phyloP scores from a whole-genome alignment of 306 rosid genomes.

The Cucurbita ficifolia region DNA sequence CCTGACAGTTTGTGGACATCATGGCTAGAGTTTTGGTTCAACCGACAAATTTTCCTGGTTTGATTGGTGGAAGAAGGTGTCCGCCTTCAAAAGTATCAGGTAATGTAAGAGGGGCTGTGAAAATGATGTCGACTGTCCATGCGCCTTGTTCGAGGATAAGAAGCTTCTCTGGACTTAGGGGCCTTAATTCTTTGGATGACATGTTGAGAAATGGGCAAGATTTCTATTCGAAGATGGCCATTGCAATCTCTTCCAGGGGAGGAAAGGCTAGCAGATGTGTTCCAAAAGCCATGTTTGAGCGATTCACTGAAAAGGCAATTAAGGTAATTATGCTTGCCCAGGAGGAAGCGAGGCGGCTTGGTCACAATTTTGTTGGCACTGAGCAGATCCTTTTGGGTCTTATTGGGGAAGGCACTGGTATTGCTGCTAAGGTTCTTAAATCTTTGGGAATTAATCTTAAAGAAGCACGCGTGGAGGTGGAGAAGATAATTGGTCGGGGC shows the following conservation, averaged over 20 bases:
- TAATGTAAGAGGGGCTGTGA: slow-evolving; percentile 28
- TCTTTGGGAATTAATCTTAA: slow-evolving; percentile 95
- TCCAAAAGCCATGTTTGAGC: slow-evolving; percentile 94
- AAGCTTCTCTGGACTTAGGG: slow-evolving; percentile 59
- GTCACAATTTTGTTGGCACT: slow-evolving; percentile 96
- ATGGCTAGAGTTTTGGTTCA: slow-evolving; percentile 85
- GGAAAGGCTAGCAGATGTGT: slow-evolving; percentile 49
- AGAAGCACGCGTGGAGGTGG: slow-evolving; percentile 97
- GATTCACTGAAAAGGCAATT: slow-evolving; percentile 92
- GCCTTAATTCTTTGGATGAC: slow-evolving; percentile 46
- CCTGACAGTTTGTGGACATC: background rate
- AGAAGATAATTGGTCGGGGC: slow-evolving; percentile 97
- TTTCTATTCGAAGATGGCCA: slow-evolving; percentile 41
- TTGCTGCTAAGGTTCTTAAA: slow-evolving; percentile 91
- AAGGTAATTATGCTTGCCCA: slow-evolving; percentile 96
- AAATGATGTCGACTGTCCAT: slow-evolving; percentile 39
- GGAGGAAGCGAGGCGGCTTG: slow-evolving; percentile 97
- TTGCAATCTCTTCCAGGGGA: slow-evolving; percentile 31
- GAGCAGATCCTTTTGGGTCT: slow-evolving; percentile 98
- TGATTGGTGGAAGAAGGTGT: slow-evolving; percentile 30
- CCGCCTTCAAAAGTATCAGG: slow-evolving; percentile 45
- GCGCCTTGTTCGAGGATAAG: slow-evolving; percentile 34
- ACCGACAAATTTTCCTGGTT: slow-evolving; percentile 51
- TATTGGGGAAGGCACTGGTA: slow-evolving; percentile 96
- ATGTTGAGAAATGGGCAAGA: slow-evolving; percentile 39